phyloP scores from a whole-genome alignment of 805 yeast species.

The Nakazawaea holstii region DNA sequence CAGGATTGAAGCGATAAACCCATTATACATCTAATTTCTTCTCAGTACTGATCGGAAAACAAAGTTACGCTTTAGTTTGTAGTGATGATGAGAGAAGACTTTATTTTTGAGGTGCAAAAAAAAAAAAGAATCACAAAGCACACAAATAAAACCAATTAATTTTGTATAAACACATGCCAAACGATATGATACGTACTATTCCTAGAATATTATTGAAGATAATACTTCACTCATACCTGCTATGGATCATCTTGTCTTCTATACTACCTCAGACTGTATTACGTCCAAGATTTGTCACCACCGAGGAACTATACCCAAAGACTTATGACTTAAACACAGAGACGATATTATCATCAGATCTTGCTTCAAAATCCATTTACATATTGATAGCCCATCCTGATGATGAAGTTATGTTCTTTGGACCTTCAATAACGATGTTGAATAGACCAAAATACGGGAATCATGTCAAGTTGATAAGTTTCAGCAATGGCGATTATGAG shows the following conservation, averaged over 20 bases:
- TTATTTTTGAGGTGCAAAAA: not conserved
- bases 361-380: slow-evolving; percentile 25
- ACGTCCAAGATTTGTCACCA: slow-evolving; percentile 1
- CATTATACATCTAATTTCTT: too few species aligned
- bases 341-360: not conserved
- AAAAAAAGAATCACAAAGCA: too few species aligned
- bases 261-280: slow-evolving; percentile 30
- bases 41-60: too few species aligned
- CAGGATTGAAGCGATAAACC: too few species aligned
- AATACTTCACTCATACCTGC: slow-evolving; percentile 20
- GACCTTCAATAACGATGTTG: slow-evolving; percentile 63
- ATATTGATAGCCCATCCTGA: slow-evolving; percentile 92
- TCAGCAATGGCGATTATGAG: slow-evolving; percentile 73
- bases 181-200: not conserved
- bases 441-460: slow-evolving; percentile 43
- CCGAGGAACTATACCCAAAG: slow-evolving; percentile 1
- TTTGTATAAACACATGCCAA: not conserved
- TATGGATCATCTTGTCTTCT: slow-evolving; percentile 36
- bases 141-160: not conserved
- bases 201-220: not conserved
- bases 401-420: slow-evolving; percentile 96
- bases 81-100: too few species aligned
- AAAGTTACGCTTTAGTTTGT: too few species aligned
- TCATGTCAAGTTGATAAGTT: slow-evolving; percentile 54
- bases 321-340: slow-evolving; percentile 7